Percentiles rank a stretch among this genome's conserved stretches.
These are phyloP conservation scores for Dysphania ambrosioides DNA, from an alignment of 148 eudicot species.

Conservation along the genomic window DNA sequence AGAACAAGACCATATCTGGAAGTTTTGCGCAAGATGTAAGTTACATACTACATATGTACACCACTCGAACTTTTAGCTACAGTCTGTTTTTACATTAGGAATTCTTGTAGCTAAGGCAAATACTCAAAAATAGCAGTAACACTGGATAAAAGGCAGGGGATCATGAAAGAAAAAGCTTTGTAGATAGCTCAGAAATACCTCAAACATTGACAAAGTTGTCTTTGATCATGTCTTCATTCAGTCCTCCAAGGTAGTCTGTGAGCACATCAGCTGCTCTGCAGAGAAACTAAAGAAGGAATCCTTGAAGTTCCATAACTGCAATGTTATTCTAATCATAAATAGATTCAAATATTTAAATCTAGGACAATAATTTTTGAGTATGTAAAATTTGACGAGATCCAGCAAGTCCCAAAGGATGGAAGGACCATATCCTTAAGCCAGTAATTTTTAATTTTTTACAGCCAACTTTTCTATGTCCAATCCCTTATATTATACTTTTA, in stretches of 20 bases:
- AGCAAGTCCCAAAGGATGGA: neutral
- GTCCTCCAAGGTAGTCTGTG: constrained; percentile 80
- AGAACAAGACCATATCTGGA: constrained; percentile 80
- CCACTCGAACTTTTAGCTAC: neutral
- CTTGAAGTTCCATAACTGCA: constrained; percentile 14
- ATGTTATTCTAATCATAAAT: constrained; percentile 1
- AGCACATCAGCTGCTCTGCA: constrained; percentile 96
- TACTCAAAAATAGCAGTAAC: neutral
- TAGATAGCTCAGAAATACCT: constrained; percentile 47
- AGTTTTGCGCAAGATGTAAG: neutral
- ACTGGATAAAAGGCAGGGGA: neutral
- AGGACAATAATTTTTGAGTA: neutral
- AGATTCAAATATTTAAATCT: neutral
- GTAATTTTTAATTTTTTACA: too few species aligned
- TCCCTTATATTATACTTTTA: neutral
- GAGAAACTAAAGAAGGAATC: constrained; percentile 60
- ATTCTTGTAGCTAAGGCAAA: neutral
- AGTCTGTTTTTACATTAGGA: neutral
- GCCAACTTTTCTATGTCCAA: neutral
- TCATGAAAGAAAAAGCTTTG: neutral
- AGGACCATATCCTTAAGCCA: neutral
- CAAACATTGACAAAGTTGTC: constrained; percentile 88
- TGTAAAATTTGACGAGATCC: neutral
- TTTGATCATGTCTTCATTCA: constrained; percentile 92
- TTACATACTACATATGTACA: too few species aligned